phyloP scores from a whole-genome alignment of 192 early-diverging fungal species.

The Umbelopsis isabellina region DNA sequence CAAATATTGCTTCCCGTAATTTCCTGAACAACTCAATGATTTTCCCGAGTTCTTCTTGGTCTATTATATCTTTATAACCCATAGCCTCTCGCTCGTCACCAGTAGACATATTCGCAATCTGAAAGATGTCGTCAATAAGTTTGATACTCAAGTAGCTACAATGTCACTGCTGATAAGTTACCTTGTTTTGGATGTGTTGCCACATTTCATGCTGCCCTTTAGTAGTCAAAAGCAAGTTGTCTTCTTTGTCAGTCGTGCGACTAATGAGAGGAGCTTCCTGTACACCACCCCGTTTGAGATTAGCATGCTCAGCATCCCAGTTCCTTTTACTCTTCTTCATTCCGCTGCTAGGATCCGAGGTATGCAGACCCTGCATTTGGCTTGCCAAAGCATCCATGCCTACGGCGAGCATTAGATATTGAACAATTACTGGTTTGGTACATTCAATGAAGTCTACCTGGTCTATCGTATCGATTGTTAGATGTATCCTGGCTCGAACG shows the following conservation, averaged over 20 bases:
- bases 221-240: not conserved
- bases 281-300: not conserved
- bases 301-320: not conserved
- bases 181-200: not conserved
- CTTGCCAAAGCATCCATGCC: not conserved
- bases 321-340: constrained; percentile 11
- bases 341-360: not conserved
- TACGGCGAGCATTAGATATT: not conserved
- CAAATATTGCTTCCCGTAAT: constrained; percentile 8
- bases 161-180: not conserved
- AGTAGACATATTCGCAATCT: not conserved
- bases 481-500: too few species aligned
- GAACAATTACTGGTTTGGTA: too few species aligned
- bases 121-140: not conserved
- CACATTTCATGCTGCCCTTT: constrained; percentile 1
- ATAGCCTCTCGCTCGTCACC: not conserved
- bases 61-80: too few species aligned
- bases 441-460: too few species aligned
- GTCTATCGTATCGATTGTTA: too few species aligned
- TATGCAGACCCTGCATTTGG: not conserved
- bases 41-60: not conserved
- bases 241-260: constrained; percentile 1
- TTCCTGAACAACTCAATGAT: constrained; percentile 8
- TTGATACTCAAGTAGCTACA: not conserved
- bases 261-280: constrained; percentile 18